Evolutionary conservation across 768 basidiomycete species (phyloP).

Genomic region (Jaapia argillacea): DNA sequence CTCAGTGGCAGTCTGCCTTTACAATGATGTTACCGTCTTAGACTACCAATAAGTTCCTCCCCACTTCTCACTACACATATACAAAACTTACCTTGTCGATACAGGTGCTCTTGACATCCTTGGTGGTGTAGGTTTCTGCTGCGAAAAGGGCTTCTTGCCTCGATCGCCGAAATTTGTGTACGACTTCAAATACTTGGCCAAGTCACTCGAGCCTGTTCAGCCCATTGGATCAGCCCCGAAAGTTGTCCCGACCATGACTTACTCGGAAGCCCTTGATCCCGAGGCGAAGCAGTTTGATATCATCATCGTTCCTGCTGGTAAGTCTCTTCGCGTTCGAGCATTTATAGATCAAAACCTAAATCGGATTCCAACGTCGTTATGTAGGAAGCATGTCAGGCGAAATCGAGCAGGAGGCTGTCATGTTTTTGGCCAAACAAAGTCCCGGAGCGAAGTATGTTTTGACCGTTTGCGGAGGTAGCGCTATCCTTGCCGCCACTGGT

Average conservation of each 20-base stretch:
- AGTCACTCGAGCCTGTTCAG: background rate
- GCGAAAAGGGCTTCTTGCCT: background rate
- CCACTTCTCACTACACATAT: background rate
- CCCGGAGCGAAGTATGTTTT: conserved; percentile 18
- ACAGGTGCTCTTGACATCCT: background rate
- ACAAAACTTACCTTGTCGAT: background rate
- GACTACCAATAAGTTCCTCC: background rate
- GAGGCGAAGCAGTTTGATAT: background rate
- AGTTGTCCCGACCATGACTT: background rate
- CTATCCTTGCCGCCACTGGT: conserved; percentile 23
- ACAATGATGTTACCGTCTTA: background rate
- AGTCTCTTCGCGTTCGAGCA: no score
- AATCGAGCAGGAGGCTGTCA: background rate
- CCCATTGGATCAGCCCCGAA: background rate
- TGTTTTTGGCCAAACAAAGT: background rate
- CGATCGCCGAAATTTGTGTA: background rate
- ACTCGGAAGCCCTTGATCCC: background rate
- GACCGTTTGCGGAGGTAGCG: conserved; percentile 24
- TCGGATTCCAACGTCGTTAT: no score
- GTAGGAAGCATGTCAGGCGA: no score
- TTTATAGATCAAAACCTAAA: no score
- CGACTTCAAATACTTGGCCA: no score
- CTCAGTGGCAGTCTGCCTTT: background rate
- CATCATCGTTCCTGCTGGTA: background rate
- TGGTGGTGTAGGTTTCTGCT: background rate